Percentiles rank a stretch among this genome's conserved stretches.
These are phyloP conservation scores for Paecilomyces niveus DNA, from an alignment of 2,329 filamentous ascomycete species.

Conservation along the genomic window DNA sequence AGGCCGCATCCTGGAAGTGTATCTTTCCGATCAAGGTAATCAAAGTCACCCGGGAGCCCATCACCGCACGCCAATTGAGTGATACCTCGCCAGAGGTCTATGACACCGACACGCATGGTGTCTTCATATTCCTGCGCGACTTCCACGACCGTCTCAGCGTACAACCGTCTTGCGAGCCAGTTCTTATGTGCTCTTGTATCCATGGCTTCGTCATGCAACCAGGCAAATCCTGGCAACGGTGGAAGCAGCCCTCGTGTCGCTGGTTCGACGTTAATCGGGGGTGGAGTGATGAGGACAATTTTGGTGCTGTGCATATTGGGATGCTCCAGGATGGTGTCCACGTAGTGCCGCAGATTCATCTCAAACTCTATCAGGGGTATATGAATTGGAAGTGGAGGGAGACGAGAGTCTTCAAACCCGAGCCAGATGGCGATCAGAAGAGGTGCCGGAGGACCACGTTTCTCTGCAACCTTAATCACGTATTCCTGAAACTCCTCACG, in stretches of 20 bases:
- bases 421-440: conserved; percentile 34
- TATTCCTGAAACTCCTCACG: conserved; percentile 6
- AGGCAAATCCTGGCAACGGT: not conserved
- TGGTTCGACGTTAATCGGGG: conserved; percentile 24
- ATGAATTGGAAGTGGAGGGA: conserved; percentile 15
- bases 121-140: conserved; percentile 27
- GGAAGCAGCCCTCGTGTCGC: conserved; percentile 1
- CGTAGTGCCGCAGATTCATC: conserved; percentile 26
- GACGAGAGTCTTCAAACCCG: conserved; percentile 33
- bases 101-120: conserved; percentile 21
- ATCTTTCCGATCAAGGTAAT: conserved; percentile 20
- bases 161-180: conserved; percentile 31
- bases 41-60: conserved; percentile 8
- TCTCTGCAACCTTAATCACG: conserved; percentile 6
- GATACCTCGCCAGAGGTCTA: conserved; percentile 28
- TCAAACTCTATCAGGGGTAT: conserved; percentile 27
- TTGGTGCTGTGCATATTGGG: conserved; percentile 23
- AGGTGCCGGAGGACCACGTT: conserved; percentile 13
- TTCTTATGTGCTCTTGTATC: conserved; percentile 19
- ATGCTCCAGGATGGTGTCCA: conserved; percentile 25
- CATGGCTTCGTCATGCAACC: conserved; percentile 5
- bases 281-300: conserved; percentile 30
- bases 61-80: conserved; percentile 12
- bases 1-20: conserved; percentile 29
- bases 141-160: conserved; percentile 30